A percentile compares a stretch with the other conserved stretches of the same genome.
Conservation (phyloP, 768 basidiomycete genomes). For the Boletus rex-veris region DNA sequence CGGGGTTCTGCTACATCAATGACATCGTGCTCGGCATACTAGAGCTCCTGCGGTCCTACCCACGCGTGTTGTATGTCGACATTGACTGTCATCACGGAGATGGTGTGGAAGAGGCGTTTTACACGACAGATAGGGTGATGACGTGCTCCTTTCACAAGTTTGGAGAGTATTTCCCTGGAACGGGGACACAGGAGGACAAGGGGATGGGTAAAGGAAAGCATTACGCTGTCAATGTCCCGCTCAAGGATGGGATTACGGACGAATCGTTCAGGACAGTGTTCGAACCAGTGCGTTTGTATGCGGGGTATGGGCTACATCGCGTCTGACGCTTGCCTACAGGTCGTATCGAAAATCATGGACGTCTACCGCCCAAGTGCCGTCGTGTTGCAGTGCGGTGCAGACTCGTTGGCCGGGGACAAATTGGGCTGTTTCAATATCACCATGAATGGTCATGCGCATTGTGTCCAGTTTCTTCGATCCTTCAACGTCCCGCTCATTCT, state of each 20-base stretch:
- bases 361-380: slow-evolving; percentile 86
- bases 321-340: slow-evolving; percentile 39
- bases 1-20: slow-evolving; percentile 99
- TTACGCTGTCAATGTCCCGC: slow-evolving; percentile 89
- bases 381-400: slow-evolving; percentile 92
- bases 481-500: slow-evolving; percentile 86
- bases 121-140: slow-evolving; percentile 96
- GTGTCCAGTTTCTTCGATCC: slow-evolving; percentile 80
- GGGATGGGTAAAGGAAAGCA: slow-evolving; percentile 82
- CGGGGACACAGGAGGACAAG: slow-evolving; percentile 77
- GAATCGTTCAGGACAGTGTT: slow-evolving; percentile 87
- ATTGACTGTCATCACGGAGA: slow-evolving; percentile 99
- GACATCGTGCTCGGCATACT: slow-evolving; percentile 94
- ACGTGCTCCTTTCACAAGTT: slow-evolving; percentile 97
- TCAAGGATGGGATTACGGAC: slow-evolving; percentile 93
- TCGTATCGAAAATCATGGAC: slow-evolving; percentile 81
- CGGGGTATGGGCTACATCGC: neutral
- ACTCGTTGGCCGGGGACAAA: slow-evolving; percentile 93
- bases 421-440: slow-evolving; percentile 94
- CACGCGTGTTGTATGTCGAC: slow-evolving; percentile 94
- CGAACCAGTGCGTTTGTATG: slow-evolving; percentile 65
- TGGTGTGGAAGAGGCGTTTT: slow-evolving; percentile 98
- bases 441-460: slow-evolving; percentile 92
- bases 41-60: slow-evolving; percentile 80
- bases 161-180: slow-evolving; percentile 78